Base-by-base conservation (phyloP, 768 basidiomycete species). In the Rhizopogon roseolus region DNA sequence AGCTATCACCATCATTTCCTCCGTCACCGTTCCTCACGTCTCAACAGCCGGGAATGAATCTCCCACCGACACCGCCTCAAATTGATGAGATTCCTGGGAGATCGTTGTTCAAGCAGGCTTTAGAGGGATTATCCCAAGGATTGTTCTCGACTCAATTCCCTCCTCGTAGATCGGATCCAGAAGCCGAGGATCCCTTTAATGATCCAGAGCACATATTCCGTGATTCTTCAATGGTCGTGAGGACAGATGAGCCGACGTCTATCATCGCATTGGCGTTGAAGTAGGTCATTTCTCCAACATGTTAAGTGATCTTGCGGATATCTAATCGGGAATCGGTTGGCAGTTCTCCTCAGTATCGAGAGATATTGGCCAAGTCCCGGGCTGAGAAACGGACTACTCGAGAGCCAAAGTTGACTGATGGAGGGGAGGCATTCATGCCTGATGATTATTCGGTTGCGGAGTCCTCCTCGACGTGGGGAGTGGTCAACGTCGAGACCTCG, bases 241-340 rank as follows among this genome's bases (percentile, higher is more conserved):
- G 96, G 17, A 93, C 93, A 17, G 94, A 98, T 66, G 97, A 99
- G 64, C 97, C 96, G 2, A 97, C 95, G 0, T 98, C 96, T 16
- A 97, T 98, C 63, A 94, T 98, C 58, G 95, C 97, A 6, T 84
- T 98, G 53, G 92, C 93, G 5, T 72, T 99, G 46, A 91, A 88
- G 92, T 93, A 62, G 62, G 82, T 70, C 7, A 41, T 14, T 49
- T 46, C 13, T 29, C n/a, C 22, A 22, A 22, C 22, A 22, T 22
- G 3, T 22, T 22, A 2, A 36, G 46, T 7, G 8, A 16, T 19
- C 17, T 17, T 50, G 38, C 19, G 32, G 2, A 40, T 45, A 14
- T 29, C 38, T 41, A 51, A 11, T 29, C 17, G 16, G 22, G 22
- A 3, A 22, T 22, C 22, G 22, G 22, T n/a, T 53, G 43, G 50